phyloP scores from a whole-genome alignment of 495 filamentous ascomycete genomes.

The Physcia stellaris region DNA sequence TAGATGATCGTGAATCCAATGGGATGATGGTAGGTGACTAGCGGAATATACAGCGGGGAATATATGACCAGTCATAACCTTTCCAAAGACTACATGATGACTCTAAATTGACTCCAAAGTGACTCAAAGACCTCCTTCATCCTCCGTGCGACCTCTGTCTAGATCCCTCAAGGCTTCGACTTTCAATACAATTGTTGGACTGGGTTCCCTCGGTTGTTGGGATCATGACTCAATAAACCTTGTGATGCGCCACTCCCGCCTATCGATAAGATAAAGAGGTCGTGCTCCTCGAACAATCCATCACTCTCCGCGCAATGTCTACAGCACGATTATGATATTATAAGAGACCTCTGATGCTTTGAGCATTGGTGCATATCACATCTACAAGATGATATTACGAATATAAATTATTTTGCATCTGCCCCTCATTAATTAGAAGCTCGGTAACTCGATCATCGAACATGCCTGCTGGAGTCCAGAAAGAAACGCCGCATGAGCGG shows the following conservation, averaged over 20 bases:
- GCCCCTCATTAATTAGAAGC: too few species aligned
- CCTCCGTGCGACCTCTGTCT: too few species aligned
- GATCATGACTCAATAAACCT: not conserved
- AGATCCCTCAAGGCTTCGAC: too few species aligned
- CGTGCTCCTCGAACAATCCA: not conserved
- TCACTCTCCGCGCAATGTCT: constrained; percentile 1
- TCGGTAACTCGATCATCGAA: too few species aligned
- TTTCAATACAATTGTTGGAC: too few species aligned
- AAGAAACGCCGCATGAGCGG: constrained; percentile 58
- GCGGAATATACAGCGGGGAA: not conserved
- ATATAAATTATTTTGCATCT: constrained; percentile 6
- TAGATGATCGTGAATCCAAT: not conserved
- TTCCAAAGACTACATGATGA: not conserved
- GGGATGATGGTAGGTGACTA: not conserved
- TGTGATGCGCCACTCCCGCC: not conserved
- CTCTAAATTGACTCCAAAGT: not conserved
- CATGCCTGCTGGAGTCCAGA: constrained; percentile 43
- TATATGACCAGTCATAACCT: not conserved
- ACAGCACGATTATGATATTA: not conserved
- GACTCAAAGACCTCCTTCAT: too few species aligned
- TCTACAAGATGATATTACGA: constrained; percentile 13
- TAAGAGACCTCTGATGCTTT: not conserved
- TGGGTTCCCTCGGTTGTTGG: not conserved
- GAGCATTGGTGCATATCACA: not conserved
- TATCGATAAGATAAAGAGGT: constrained; percentile 1